Percentiles rank a stretch among this genome's conserved stretches.
These are phyloP conservation scores for Calonectria ilicicola DNA, from an alignment of 2,329 filamentous ascomycete genomes.

Conservation along the genomic window DNA sequence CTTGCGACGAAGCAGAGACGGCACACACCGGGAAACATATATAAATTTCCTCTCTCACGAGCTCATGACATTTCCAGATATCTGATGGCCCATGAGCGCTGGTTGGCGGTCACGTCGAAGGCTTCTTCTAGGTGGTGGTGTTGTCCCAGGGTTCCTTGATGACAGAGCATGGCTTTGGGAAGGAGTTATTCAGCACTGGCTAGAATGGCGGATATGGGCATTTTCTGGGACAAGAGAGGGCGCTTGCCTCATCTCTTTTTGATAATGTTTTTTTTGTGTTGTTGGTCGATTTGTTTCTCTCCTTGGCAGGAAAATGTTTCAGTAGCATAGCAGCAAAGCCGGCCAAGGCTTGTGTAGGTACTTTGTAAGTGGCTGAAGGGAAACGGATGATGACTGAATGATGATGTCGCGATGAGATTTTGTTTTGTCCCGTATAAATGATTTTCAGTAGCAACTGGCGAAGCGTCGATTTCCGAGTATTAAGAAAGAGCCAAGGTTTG, in stretches of 20 bases:
- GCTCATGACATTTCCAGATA: constrained; percentile 45
- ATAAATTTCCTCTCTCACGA: constrained; percentile 52
- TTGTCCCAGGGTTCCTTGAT: constrained; percentile 27
- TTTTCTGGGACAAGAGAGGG: constrained; percentile 31
- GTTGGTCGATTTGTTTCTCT: constrained; percentile 35
- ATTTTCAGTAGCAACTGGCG: constrained; percentile 22
- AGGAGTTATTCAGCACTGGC: constrained; percentile 42
- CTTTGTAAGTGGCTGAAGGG: constrained; percentile 39
- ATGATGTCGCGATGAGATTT: constrained; percentile 44
- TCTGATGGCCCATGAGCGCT: constrained; percentile 36
- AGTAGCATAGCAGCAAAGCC: constrained; percentile 37
- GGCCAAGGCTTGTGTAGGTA: constrained; percentile 42
- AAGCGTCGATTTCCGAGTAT: constrained; percentile 3
- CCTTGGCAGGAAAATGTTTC: constrained; percentile 40
- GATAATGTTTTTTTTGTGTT: constrained; percentile 26
- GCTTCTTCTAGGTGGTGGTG: constrained; percentile 37
- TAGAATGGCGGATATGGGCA: constrained; percentile 39
- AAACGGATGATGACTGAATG: constrained; percentile 47
- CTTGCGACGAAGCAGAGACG: constrained; percentile 31
- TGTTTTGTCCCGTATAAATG: constrained; percentile 28
- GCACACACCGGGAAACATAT: constrained; percentile 41
- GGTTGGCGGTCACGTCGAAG: constrained; percentile 35
- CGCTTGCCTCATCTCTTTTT: constrained; percentile 35
- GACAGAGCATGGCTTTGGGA: constrained; percentile 38
- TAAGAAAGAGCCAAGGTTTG: constrained; percentile 26